Conservation (phyloP, 1,139 yeast species). For the Saccharomyces hybrid region DNA sequence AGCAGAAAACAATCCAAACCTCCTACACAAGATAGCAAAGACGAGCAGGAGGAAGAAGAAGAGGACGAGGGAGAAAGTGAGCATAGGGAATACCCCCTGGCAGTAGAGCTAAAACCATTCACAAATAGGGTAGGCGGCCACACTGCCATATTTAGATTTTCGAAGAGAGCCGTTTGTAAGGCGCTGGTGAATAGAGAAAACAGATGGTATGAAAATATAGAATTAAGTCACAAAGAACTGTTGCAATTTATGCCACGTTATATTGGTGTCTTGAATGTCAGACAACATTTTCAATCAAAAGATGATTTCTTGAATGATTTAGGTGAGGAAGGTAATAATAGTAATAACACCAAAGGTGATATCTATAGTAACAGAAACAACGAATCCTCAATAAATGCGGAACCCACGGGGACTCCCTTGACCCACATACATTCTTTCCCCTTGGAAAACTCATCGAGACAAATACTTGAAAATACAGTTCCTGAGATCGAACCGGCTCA, state of each 20-base stretch:
- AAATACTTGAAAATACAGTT: background rate
- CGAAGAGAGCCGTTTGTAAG: conserved; percentile 91
- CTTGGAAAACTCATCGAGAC: conserved; percentile 1
- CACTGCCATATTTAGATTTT: conserved; percentile 88
- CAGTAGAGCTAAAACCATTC: conserved; percentile 83
- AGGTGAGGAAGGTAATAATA: background rate
- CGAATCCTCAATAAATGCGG: background rate
- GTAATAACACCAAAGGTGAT: background rate
- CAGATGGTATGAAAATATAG: conserved; percentile 83
- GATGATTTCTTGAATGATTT: conserved; percentile 13
- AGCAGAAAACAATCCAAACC: conserved; percentile 16
- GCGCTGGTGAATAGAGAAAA: conserved; percentile 86
- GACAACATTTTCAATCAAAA: conserved; percentile 42
- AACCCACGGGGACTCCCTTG: conserved; percentile 11
- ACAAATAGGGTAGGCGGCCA: conserved; percentile 96
- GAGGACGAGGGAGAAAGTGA: conserved; percentile 22
- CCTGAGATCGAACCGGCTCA: background rate
- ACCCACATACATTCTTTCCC: conserved; percentile 20
- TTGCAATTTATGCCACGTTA: conserved; percentile 84
- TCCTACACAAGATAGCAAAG: conserved; percentile 36
- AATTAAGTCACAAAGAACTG: conserved; percentile 65
- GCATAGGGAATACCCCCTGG: conserved; percentile 46
- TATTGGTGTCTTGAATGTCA: conserved; percentile 85
- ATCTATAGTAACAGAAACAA: background rate
- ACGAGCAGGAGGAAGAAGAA: conserved; percentile 14